These are phyloP conservation scores for Leishmania martiniquensis DNA, from an alignment of 208 protist species.

Conservation along the genomic window DNA sequence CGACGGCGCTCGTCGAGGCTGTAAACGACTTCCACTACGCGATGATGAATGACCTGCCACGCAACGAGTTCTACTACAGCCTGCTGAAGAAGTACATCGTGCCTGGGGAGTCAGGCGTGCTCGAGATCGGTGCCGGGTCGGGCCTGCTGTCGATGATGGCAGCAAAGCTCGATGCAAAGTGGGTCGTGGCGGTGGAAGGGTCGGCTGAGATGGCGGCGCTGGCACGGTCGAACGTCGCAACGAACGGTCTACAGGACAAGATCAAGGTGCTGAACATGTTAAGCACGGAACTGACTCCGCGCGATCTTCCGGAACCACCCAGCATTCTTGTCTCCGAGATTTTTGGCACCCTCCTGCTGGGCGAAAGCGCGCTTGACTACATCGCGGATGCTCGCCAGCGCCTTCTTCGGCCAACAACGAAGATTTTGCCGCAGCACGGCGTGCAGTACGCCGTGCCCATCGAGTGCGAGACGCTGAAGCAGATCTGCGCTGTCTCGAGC, in stretches of 20 bases:
- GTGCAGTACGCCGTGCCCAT: constrained; percentile 93
- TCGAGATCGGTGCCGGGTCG: constrained; percentile 94
- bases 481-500: constrained; percentile 75
- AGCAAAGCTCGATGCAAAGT: constrained; percentile 86
- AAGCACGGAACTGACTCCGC: constrained; percentile 74
- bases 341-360: constrained; percentile 93
- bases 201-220: constrained; percentile 83
- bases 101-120: constrained; percentile 73
- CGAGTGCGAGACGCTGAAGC: constrained; percentile 71
- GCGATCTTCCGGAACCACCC: constrained; percentile 66
- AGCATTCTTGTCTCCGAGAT: constrained; percentile 93
- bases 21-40: constrained; percentile 96
- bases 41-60: constrained; percentile 93
- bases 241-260: constrained; percentile 73
- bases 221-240: constrained; percentile 71
- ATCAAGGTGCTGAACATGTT: constrained; percentile 90
- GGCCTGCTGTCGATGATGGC: constrained; percentile 93
- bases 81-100: constrained; percentile 75
- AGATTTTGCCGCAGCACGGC: constrained; percentile 83
- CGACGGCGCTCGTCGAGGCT: constrained; percentile 77
- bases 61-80: constrained; percentile 92
- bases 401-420: constrained; percentile 62
- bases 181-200: constrained; percentile 93
- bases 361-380: constrained; percentile 92
- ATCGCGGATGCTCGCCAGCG: constrained; percentile 85